Conservation (phyloP, 2,329 filamentous ascomycete genomes). For the Scedosporium dehoogii region DNA sequence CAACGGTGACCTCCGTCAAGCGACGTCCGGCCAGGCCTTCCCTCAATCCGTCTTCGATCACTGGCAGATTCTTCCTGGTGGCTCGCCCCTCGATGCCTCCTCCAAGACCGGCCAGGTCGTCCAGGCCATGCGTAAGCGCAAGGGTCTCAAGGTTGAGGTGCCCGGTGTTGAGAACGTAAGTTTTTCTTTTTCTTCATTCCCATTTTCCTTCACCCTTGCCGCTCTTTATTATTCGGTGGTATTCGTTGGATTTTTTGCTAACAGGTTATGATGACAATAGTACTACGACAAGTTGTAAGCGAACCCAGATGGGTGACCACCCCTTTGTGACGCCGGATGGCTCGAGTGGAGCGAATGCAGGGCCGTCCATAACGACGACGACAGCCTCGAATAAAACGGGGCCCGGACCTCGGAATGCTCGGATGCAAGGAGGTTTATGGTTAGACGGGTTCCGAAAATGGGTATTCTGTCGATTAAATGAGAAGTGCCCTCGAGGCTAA, state of each 20-base stretch:
- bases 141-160: slow-evolving; percentile 96
- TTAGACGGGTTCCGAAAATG: background rate
- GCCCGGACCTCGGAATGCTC: background rate
- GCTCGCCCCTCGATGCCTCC: slow-evolving; percentile 75
- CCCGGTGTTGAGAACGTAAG: slow-evolving; percentile 93
- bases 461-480: background rate
- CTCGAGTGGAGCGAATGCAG: background rate
- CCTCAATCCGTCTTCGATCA: slow-evolving; percentile 98
- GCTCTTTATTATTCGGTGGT: slow-evolving; percentile 17
- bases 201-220: background rate
- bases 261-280: slow-evolving; percentile 32
- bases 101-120: slow-evolving; percentile 79
- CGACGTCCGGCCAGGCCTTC: slow-evolving; percentile 96
- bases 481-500: background rate
- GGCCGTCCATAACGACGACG: background rate
- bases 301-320: background rate
- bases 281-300: slow-evolving; percentile 98
- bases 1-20: slow-evolving; percentile 90
- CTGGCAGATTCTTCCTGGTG: slow-evolving; percentile 94
- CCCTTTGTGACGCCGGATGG: background rate
- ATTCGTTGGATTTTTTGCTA: slow-evolving; percentile 13
- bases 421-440: background rate
- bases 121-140: slow-evolving; percentile 89
- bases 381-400: background rate
- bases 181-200: slow-evolving; percentile 21